Evolutionary conservation across 2,329 filamentous ascomycete species (phyloP).

Genomic region (Chrysoporthe deuterocubensis): DNA sequence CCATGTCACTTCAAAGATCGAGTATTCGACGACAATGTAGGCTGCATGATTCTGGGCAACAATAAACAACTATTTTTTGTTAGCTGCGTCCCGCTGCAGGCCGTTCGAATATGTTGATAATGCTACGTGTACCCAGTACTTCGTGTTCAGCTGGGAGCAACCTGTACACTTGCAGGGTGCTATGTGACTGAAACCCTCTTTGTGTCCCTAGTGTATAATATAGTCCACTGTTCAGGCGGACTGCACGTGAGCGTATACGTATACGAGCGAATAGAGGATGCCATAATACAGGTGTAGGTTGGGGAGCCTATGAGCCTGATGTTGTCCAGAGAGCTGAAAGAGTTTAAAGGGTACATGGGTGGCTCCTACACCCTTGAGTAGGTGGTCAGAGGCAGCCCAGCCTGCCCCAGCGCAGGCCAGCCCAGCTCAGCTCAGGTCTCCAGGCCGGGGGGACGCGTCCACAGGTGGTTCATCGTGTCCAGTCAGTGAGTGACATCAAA

Average conservation of each 20-base stretch:
- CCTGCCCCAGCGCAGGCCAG: neutral
- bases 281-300: too few species aligned
- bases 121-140: constrained; percentile 5
- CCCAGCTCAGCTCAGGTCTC: neutral
- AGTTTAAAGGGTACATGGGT: too few species aligned
- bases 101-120: neutral
- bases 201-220: too few species aligned
- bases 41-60: neutral
- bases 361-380: neutral
- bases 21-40: neutral
- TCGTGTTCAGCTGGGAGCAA: neutral
- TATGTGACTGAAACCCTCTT: too few species aligned
- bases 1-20: neutral
- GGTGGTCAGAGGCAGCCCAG: neutral
- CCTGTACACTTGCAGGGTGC: neutral
- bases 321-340: too few species aligned
- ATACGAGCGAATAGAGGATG: too few species aligned
- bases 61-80: neutral
- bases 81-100: neutral
- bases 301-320: too few species aligned
- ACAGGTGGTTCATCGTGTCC: constrained; percentile 1
- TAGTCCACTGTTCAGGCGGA: too few species aligned
- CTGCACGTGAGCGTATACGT: too few species aligned
- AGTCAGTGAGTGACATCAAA: neutral
- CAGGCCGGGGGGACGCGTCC: neutral